A percentile compares a stretch with the other conserved stretches of the same genome.
Evolutionary conservation across 1,284 basidiomycete species (phyloP).

Genomic region (Malassezia nana): DNA sequence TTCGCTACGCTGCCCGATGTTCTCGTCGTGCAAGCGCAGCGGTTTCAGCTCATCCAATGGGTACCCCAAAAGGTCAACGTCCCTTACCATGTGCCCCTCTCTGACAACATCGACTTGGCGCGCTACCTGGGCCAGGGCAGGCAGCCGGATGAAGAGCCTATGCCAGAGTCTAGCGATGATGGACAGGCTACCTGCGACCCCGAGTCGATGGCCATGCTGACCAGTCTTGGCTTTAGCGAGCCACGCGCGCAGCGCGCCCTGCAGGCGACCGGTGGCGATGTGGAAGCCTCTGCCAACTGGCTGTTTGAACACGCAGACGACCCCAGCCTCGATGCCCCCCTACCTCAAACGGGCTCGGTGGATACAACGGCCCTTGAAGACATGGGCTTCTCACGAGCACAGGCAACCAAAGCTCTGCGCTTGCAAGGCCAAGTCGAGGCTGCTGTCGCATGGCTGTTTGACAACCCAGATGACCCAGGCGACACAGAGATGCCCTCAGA

Average conservation of each 20-base stretch:
- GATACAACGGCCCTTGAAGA: constrained; percentile 60
- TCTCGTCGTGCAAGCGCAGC: constrained; percentile 79
- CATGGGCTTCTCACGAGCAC: constrained; percentile 81
- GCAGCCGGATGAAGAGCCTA: constrained; percentile 62
- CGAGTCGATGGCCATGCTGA: constrained; percentile 34
- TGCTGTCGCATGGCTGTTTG: constrained; percentile 95
- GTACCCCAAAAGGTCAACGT: constrained; percentile 91
- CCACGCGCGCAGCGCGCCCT: constrained; percentile 54
- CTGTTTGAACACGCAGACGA: constrained; percentile 90
- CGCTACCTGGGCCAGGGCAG: constrained; percentile 64
- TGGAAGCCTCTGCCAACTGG: constrained; percentile 88
- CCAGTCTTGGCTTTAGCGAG: constrained; percentile 42
- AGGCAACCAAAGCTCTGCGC: constrained; percentile 76
- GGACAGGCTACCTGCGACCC: constrained; percentile 25
- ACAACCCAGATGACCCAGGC: constrained; percentile 75
- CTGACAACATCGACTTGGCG: constrained; percentile 57
- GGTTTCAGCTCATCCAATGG: constrained; percentile 94
- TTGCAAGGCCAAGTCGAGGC: constrained; percentile 75
- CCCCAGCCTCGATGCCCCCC: constrained; percentile 74
- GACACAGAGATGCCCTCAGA: constrained; percentile 45
- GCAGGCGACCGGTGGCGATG: constrained; percentile 67
- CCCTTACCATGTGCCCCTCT: constrained; percentile 63
- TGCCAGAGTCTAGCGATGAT: constrained; percentile 59
- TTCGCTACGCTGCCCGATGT: constrained; percentile 82
- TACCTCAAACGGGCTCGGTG: constrained; percentile 49